phyloP scores from a whole-genome alignment of 768 basidiomycete genomes.

The Rhodocollybia butyracea region DNA sequence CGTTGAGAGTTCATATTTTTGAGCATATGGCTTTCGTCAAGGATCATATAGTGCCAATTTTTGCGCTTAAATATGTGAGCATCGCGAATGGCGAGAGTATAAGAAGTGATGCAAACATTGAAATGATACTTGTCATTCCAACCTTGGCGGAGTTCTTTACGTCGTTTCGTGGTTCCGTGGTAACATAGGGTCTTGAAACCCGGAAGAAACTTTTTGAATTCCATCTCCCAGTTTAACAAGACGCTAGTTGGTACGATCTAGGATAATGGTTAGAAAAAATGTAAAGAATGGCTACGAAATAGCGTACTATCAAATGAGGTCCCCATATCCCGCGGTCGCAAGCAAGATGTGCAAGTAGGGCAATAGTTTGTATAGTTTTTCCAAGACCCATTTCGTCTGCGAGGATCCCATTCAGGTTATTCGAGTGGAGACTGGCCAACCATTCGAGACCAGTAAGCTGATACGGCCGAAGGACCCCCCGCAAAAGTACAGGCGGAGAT shows the following conservation, averaged over 20 bases:
- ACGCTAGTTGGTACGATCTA: conserved; percentile 91
- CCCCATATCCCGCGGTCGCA: conserved; percentile 91
- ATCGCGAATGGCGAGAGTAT: conserved; percentile 88
- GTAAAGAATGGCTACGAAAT: conserved; percentile 15
- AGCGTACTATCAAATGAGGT: conserved; percentile 78
- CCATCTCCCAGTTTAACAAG: conserved; percentile 94
- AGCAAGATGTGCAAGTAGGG: conserved; percentile 88
- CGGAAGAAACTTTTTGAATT: conserved; percentile 94
- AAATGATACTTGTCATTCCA: conserved; percentile 89
- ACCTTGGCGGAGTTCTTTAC: conserved; percentile 85
- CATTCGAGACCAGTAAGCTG: conserved; percentile 93
- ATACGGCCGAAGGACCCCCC: conserved; percentile 87
- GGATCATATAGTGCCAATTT: conserved; percentile 93
- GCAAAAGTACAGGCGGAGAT: conserved; percentile 69
- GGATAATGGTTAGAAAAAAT: not conserved
- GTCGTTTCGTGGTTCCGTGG: conserved; percentile 84
- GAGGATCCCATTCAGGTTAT: conserved; percentile 78
- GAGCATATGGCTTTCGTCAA: conserved; percentile 97
- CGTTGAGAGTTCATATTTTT: conserved; percentile 94
- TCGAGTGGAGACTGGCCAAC: conserved; percentile 84
- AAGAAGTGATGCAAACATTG: conserved; percentile 94
- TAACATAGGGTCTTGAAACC: conserved; percentile 87
- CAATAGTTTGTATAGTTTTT: conserved; percentile 97
- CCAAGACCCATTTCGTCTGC: conserved; percentile 96
- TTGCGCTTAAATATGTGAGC: conserved; percentile 90